Base-by-base conservation (phyloP, 2,329 filamentous ascomycete genomes). In the Penicillium aurantiogriseum region DNA sequence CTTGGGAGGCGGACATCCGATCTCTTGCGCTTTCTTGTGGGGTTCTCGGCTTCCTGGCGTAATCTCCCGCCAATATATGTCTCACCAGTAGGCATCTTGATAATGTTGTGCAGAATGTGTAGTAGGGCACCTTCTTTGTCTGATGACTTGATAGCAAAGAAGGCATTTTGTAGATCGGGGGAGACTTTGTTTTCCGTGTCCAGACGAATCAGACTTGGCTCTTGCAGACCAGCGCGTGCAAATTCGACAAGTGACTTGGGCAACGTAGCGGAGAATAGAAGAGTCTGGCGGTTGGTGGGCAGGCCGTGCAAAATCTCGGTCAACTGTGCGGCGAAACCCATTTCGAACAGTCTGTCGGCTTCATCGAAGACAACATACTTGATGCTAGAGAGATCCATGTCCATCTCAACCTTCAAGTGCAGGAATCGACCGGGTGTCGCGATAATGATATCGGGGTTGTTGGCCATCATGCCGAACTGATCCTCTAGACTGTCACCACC, bases 281-380 rank as follows among this genome's bases (percentile, higher is more conserved):
- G 79, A 3, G 92, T 99, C 72, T 99, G 94, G 57, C 95, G 84
- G 25, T 88, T 89, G 0, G 85, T 80, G 1, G 95, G 94, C 17
- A 99, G 79, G 0, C 92, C 90, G 70, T 96, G 87, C 51, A 99
- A 79, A 80, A 97, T 97, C 72, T 99, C 94, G 1, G 90, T 89
- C 65, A 99, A 80, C 71, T 99, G 94, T 4, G 90, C 87, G 5
- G 92, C 92, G 72, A 99, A 99, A 67, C 94, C 95, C 93, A 99
- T 97, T 72, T 99, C 94, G 75, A 99, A 99, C 21, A 99, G 81
- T 53, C 94, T 85, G 81, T 99, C 94, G 1, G 94, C 94, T 75
- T 99, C 94, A 72, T 99, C 94, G 63, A 99, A 99, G 9, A 99
- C 94, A 25, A 96, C 91, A 69, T 99, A 99, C 66, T 86, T 85